Evolutionary conservation across 768 basidiomycete species (phyloP).

Genomic region (Candolleomyces aberdarensis): DNA sequence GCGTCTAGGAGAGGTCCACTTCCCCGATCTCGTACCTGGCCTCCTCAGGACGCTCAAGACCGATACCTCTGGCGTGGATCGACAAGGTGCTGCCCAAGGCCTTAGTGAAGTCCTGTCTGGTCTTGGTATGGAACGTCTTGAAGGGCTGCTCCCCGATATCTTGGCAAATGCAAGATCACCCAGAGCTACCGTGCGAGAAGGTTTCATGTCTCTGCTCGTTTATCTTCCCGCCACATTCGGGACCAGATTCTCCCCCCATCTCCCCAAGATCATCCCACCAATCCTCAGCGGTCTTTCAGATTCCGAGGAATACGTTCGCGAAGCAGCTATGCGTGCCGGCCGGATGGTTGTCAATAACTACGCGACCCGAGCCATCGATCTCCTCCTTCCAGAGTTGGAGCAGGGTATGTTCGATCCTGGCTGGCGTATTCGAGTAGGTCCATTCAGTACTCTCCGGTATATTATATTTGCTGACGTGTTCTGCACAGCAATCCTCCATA

Average conservation of each 20-base stretch:
- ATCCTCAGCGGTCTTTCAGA: slow-evolving; percentile 92
- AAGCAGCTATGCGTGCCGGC: slow-evolving; percentile 98
- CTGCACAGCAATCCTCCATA: slow-evolving; percentile 82
- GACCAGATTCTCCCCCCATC: slow-evolving; percentile 91
- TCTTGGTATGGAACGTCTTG: slow-evolving; percentile 96
- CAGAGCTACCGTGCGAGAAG: slow-evolving; percentile 89
- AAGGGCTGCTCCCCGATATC: slow-evolving; percentile 91
- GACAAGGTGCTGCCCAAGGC: slow-evolving; percentile 97
- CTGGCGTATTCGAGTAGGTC: slow-evolving; percentile 89
- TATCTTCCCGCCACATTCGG: slow-evolving; percentile 96
- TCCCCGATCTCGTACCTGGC: slow-evolving; percentile 93
- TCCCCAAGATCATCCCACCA: slow-evolving; percentile 91
- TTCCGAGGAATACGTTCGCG: slow-evolving; percentile 90
- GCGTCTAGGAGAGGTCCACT: slow-evolving; percentile 88
- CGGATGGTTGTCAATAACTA: slow-evolving; percentile 97
- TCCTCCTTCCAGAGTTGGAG: slow-evolving; percentile 92
- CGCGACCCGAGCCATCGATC: slow-evolving; percentile 85
- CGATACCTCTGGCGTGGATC: slow-evolving; percentile 92
- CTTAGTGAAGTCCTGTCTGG: slow-evolving; percentile 93
- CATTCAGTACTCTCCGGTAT: neutral
- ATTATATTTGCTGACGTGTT: slow-evolving; percentile 8
- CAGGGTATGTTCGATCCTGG: slow-evolving; percentile 91
- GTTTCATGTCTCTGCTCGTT: slow-evolving; percentile 97
- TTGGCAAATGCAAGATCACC: slow-evolving; percentile 89
- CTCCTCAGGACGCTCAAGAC: slow-evolving; percentile 85